A percentile compares a stretch with the other conserved stretches of the same genome.
Evolutionary conservation across 129 eudicot species (phyloP).

Genomic region (Chrysanthemum seticuspe): DNA sequence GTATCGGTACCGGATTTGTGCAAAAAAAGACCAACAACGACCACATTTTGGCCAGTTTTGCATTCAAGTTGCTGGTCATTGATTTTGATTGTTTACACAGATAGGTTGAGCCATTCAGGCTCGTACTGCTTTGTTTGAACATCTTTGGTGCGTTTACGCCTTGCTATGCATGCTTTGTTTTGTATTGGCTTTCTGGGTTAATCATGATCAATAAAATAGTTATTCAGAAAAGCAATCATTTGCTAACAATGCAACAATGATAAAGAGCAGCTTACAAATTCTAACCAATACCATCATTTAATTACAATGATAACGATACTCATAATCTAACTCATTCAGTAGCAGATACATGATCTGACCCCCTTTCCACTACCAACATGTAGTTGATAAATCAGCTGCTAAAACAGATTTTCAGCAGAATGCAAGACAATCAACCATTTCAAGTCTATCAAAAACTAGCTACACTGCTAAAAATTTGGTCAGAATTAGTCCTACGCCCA

Average conservation of each 20-base stretch:
- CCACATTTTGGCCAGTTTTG: too few relatives aligned
- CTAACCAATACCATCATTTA: background rate
- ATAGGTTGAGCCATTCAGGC: too few relatives aligned
- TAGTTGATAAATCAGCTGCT: background rate
- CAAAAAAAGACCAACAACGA: too few relatives aligned
- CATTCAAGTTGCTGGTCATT: too few relatives aligned
- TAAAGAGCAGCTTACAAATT: background rate
- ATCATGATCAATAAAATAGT: too few relatives aligned
- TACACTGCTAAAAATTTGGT: slow-evolving; percentile 1
- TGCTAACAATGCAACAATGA: background rate
- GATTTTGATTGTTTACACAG: too few relatives aligned
- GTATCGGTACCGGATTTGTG: too few relatives aligned
- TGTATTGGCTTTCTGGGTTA: too few relatives aligned
- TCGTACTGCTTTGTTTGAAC: too few relatives aligned
- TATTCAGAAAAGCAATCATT: too few relatives aligned
- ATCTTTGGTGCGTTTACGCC: too few relatives aligned
- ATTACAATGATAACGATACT: background rate
- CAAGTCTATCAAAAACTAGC: slow-evolving; percentile 1
- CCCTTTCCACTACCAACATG: background rate
- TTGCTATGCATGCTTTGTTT: too few relatives aligned
- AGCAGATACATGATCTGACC: background rate
- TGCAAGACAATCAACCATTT: background rate
- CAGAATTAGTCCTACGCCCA: background rate
- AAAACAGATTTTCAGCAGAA: background rate
- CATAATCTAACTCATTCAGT: background rate